A percentile compares a stretch with the other conserved stretches of the same genome.
Conservation (phyloP, 2,329 filamentous ascomycete genomes). For the Arthrobotrys sinensis region DNA sequence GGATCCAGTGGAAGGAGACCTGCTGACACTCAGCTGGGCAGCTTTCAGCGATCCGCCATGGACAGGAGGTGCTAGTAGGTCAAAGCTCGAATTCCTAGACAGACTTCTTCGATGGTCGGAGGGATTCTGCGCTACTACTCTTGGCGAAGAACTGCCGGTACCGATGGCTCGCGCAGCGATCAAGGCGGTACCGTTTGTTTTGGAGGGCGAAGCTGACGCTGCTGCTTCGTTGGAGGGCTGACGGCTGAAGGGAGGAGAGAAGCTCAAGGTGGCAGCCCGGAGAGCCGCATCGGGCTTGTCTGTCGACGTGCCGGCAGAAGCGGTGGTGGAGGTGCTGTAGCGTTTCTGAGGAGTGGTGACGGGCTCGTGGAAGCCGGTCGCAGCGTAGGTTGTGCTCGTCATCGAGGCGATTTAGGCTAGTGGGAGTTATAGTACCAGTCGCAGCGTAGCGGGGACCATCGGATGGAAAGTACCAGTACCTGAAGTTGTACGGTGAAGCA, state of each 20-base stretch:
- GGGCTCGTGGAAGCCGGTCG: conserved; percentile 48
- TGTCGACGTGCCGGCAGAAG: conserved; percentile 6
- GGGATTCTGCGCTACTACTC: conserved; percentile 28
- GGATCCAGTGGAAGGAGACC: conserved; percentile 33
- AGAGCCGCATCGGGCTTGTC: conserved; percentile 56
- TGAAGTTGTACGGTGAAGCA: conserved; percentile 1
- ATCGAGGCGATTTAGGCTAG: conserved; percentile 23
- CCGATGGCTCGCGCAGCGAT: conserved; percentile 59
- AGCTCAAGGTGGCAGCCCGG: conserved; percentile 54
- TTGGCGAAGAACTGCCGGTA: conserved; percentile 53
- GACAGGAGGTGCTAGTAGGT: conserved; percentile 37
- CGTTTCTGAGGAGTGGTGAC: conserved; percentile 54
- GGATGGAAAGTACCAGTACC: conserved; percentile 24
- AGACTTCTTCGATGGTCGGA: conserved; percentile 34
- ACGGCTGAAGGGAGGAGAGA: conserved; percentile 48
- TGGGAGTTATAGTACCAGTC: conserved; percentile 10
- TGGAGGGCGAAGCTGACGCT: conserved; percentile 38
- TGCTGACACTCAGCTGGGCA: conserved; percentile 54
- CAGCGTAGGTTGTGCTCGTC: conserved; percentile 49
- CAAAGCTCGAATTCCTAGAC: conserved; percentile 55
- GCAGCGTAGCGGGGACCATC: conserved; percentile 22
- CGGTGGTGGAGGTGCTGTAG: conserved; percentile 17
- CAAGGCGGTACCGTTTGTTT: conserved; percentile 54
- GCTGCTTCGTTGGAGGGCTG: conserved; percentile 37
- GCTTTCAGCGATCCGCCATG: conserved; percentile 52